Conservation (phyloP, 768 basidiomycete species). For the Sarcomyxa edulis region DNA sequence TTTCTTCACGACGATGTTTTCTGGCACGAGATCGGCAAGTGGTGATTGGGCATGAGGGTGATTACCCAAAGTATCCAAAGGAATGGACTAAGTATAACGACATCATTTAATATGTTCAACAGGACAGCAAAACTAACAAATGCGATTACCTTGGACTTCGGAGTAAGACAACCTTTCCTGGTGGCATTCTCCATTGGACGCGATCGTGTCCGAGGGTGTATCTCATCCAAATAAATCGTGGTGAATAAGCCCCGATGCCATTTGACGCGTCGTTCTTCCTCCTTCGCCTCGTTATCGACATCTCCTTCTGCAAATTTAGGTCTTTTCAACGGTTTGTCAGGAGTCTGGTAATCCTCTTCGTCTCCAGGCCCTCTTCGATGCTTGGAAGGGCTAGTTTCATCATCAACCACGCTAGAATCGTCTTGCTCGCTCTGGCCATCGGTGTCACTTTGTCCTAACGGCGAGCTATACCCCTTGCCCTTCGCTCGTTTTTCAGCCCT, state of each 20-base stretch:
- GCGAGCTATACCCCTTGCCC: slow-evolving; percentile 30
- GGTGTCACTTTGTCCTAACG: slow-evolving; percentile 14
- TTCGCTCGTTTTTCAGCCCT: slow-evolving; percentile 59
- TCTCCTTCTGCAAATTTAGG: slow-evolving; percentile 31
- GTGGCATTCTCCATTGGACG: slow-evolving; percentile 33
- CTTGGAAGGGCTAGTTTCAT: slow-evolving; percentile 16
- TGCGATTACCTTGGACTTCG: slow-evolving; percentile 61
- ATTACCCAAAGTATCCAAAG: slow-evolving; percentile 71
- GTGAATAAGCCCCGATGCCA: slow-evolving; percentile 72
- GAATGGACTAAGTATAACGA: slow-evolving; percentile 38
- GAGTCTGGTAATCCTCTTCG: slow-evolving; percentile 75
- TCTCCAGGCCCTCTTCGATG: slow-evolving; percentile 73
- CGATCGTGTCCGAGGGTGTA: slow-evolving; percentile 44
- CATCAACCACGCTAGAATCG: slow-evolving; percentile 19
- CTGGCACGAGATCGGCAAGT: slow-evolving; percentile 49
- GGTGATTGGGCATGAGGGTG: slow-evolving; percentile 52
- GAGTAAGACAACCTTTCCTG: slow-evolving; percentile 63
- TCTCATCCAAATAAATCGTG: slow-evolving; percentile 56
- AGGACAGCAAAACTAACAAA: not conserved
- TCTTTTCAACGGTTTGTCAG: slow-evolving; percentile 41
- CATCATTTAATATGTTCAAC: not conserved
- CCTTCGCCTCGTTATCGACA: slow-evolving; percentile 26
- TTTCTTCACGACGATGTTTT: slow-evolving; percentile 70
- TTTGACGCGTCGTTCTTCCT: slow-evolving; percentile 56
- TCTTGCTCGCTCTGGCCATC: slow-evolving; percentile 28